phyloP scores from a whole-genome alignment of 495 filamentous ascomycete species.

The Daldinia decipiens region DNA sequence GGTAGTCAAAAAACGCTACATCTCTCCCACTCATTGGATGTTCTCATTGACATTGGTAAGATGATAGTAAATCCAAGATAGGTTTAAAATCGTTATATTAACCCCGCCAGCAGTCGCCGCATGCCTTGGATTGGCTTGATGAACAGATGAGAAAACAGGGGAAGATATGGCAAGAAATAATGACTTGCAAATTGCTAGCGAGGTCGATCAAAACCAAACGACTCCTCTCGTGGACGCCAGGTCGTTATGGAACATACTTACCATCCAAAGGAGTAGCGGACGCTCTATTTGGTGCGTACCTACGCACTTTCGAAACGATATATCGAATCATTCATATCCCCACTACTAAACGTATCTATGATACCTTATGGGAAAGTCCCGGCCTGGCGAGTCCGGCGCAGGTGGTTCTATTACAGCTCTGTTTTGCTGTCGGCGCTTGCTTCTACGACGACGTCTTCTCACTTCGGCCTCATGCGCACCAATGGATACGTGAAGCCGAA shows the following conservation, averaged over 20 bases:
- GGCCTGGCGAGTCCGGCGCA: slow-evolving; percentile 50
- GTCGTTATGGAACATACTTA: slow-evolving; percentile 44
- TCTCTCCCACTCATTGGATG: slow-evolving; percentile 13
- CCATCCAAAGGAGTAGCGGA: slow-evolving; percentile 54
- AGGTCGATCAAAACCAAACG: slow-evolving; percentile 57
- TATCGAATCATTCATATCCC: slow-evolving; percentile 63
- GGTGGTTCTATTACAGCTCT: slow-evolving; percentile 66
- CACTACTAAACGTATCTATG: slow-evolving; percentile 60
- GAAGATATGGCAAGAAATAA: slow-evolving; percentile 36
- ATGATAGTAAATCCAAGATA: neutral
- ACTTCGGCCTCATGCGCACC: slow-evolving; percentile 60
- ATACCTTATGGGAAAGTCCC: slow-evolving; percentile 49
- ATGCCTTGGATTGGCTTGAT: slow-evolving; percentile 29
- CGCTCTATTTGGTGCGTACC: slow-evolving; percentile 58
- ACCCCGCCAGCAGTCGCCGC: slow-evolving; percentile 5
- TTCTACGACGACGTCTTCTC: slow-evolving; percentile 60
- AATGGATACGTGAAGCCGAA: slow-evolving; percentile 70
- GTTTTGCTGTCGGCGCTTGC: slow-evolving; percentile 67
- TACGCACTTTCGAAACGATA: slow-evolving; percentile 60
- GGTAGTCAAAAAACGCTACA: slow-evolving; percentile 19
- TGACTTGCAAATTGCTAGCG: slow-evolving; percentile 57
- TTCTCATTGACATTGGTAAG: slow-evolving; percentile 30
- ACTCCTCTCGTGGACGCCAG: slow-evolving; percentile 44
- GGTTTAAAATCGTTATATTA: neutral
- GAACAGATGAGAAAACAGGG: slow-evolving; percentile 39